These are phyloP conservation scores for Globisporangium nodosum DNA, from an alignment of 352 stramenopile genomes.

Conservation along the genomic window DNA sequence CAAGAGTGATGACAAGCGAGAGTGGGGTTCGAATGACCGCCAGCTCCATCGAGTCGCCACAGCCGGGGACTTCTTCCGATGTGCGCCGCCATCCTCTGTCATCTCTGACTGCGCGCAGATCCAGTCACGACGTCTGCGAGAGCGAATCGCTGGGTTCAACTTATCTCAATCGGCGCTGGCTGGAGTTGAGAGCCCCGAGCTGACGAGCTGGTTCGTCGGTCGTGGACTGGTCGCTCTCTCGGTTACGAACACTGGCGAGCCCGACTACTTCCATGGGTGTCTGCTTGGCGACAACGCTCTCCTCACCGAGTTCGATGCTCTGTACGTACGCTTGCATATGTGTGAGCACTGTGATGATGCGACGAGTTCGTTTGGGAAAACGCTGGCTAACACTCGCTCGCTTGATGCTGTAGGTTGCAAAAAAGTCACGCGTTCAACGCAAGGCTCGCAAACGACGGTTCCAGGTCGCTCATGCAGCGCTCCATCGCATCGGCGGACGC, in stretches of 20 bases:
- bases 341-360: neutral
- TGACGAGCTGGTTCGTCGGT: slow-evolving; percentile 33
- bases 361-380: neutral
- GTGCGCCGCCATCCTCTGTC: slow-evolving; percentile 10
- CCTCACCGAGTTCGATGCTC: slow-evolving; percentile 7
- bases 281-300: slow-evolving; percentile 12
- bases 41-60: neutral
- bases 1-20: neutral
- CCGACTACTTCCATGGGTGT: slow-evolving; percentile 14
- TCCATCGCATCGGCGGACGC: slow-evolving; percentile 11
- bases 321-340: slow-evolving; percentile 12
- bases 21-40: neutral
- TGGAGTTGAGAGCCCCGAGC: slow-evolving; percentile 13
- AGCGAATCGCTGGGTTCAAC: slow-evolving; percentile 26
- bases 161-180: slow-evolving; percentile 21
- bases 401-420: slow-evolving; percentile 4
- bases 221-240: slow-evolving; percentile 25
- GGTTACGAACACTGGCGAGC: slow-evolving; percentile 11
- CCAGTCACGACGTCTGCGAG: slow-evolving; percentile 28
- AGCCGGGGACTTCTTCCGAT: slow-evolving; percentile 32
- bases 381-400: neutral
- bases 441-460: slow-evolving; percentile 4
- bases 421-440: slow-evolving; percentile 4
- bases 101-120: slow-evolving; percentile 24
- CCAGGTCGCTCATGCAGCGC: slow-evolving; percentile 7